phyloP scores from a whole-genome alignment of 2,329 filamentous ascomycete species.

The Penicillium sp. region DNA sequence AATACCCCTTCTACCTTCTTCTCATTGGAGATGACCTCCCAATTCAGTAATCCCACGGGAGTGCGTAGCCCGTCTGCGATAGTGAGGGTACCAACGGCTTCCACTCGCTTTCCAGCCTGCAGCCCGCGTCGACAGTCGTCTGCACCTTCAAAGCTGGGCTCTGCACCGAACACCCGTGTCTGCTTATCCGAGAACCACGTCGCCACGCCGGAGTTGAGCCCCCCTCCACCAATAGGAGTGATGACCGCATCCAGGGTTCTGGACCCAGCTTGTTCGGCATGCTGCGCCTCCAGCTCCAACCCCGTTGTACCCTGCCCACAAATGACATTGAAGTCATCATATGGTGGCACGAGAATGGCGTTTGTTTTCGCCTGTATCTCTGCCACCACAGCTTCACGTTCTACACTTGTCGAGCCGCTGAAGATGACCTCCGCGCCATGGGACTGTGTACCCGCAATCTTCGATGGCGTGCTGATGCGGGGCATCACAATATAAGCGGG shows the following conservation, averaged over 20 bases:
- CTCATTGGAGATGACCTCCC: constrained; percentile 71
- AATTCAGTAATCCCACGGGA: constrained; percentile 73
- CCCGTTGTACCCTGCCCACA: constrained; percentile 90
- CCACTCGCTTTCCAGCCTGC: constrained; percentile 62
- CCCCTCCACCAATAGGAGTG: constrained; percentile 82
- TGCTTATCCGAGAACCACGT: constrained; percentile 68
- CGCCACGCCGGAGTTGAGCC: constrained; percentile 80
- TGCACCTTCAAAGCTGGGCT: constrained; percentile 77
- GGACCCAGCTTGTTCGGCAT: constrained; percentile 51
- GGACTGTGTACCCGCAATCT: constrained; percentile 76
- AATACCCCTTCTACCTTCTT: constrained; percentile 70
- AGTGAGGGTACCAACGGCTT: constrained; percentile 70
- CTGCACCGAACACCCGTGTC: constrained; percentile 79
- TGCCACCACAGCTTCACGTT: constrained; percentile 76
- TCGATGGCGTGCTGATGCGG: constrained; percentile 75
- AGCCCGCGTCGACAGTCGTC: constrained; percentile 79
- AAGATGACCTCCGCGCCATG: constrained; percentile 80
- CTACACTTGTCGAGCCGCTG: constrained; percentile 74
- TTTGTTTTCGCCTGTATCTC: constrained; percentile 69
- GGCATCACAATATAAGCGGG: constrained; percentile 93
- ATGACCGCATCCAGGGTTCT: constrained; percentile 67
- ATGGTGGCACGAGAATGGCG: constrained; percentile 80
- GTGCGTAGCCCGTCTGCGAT: constrained; percentile 88
- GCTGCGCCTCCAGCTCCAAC: constrained; percentile 78
- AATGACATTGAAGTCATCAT: constrained; percentile 89